Evolutionary conservation across 2,329 filamentous ascomycete species (phyloP).

Genomic region (Fusarium hostae): DNA sequence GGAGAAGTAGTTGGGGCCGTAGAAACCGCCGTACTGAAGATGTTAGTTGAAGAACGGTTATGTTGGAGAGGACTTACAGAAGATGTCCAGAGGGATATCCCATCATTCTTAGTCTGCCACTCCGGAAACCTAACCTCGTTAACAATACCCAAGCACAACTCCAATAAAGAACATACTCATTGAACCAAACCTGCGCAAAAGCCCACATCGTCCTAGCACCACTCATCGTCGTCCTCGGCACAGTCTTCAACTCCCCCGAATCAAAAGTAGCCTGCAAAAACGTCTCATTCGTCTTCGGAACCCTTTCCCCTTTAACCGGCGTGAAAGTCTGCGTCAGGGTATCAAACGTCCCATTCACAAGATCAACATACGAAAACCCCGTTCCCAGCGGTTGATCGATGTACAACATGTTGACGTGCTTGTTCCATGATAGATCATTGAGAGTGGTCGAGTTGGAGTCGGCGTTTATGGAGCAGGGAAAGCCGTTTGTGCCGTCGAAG

Average conservation of each 20-base stretch:
- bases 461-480: slow-evolving; percentile 60
- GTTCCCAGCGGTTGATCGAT: slow-evolving; percentile 72
- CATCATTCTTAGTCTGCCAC: slow-evolving; percentile 60
- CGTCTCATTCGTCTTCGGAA: slow-evolving; percentile 23
- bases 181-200: slow-evolving; percentile 68
- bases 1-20: slow-evolving; percentile 69
- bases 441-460: slow-evolving; percentile 63
- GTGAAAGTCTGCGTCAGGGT: slow-evolving; percentile 51
- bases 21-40: slow-evolving; percentile 68
- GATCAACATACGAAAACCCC: slow-evolving; percentile 64
- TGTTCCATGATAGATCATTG: slow-evolving; percentile 71
- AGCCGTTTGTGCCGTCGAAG: slow-evolving; percentile 68
- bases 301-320: background rate
- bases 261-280: slow-evolving; percentile 29
- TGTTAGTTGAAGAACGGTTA: background rate
- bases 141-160: too few species aligned
- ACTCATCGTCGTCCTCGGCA: slow-evolving; percentile 60
- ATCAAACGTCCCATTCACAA: slow-evolving; percentile 65
- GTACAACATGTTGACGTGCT: slow-evolving; percentile 59
- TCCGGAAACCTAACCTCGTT: slow-evolving; percentile 58
- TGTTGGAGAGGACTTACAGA: too few species aligned
- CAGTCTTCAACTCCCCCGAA: background rate
- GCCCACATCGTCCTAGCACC: slow-evolving; percentile 69
- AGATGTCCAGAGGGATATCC: slow-evolving; percentile 72
- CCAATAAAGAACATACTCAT: slow-evolving; percentile 32